phyloP scores from a whole-genome alignment of 768 basidiomycete species.

The Tulasnella calospora region DNA sequence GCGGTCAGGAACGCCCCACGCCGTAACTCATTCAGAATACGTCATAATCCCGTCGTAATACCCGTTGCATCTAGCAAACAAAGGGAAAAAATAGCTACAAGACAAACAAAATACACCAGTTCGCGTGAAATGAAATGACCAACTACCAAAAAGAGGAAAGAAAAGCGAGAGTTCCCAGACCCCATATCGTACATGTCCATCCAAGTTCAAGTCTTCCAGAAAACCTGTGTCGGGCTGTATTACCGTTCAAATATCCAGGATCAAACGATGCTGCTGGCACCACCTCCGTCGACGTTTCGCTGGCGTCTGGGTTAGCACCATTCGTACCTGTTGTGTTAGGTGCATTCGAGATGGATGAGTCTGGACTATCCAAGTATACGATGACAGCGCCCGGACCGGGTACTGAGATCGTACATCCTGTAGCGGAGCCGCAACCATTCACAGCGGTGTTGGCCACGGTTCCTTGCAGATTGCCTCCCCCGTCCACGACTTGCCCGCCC shows the following conservation, averaged over 20 bases:
- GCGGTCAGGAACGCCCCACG: too few species aligned
- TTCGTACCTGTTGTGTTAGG: background rate
- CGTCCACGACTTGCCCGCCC: conserved; percentile 25
- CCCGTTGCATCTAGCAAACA: too few species aligned
- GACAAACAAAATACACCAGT: background rate
- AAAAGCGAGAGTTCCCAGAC: background rate
- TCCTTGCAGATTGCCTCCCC: conserved; percentile 14
- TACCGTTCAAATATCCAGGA: conserved; percentile 14
- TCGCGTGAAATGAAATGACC: background rate
- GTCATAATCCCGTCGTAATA: too few species aligned
- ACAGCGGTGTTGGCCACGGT: background rate
- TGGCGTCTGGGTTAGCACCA: background rate
- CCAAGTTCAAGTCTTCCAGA: background rate
- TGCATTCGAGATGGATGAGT: background rate
- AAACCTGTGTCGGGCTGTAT: conserved; percentile 3
- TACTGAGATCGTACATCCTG: conserved; percentile 19
- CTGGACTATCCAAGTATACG: conserved; percentile 20
- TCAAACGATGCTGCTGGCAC: background rate
- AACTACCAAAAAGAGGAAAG: background rate
- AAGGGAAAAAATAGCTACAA: background rate
- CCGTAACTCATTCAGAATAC: background rate
- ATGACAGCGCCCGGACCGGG: conserved; percentile 27
- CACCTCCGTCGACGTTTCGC: background rate
- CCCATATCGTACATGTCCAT: conserved; percentile 8
- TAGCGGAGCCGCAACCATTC: background rate